A percentile compares a stretch with the other conserved stretches of the same genome.
These are phyloP conservation scores for Termitomyces heimii DNA, from an alignment of 768 basidiomycete genomes.

Conservation along the genomic window DNA sequence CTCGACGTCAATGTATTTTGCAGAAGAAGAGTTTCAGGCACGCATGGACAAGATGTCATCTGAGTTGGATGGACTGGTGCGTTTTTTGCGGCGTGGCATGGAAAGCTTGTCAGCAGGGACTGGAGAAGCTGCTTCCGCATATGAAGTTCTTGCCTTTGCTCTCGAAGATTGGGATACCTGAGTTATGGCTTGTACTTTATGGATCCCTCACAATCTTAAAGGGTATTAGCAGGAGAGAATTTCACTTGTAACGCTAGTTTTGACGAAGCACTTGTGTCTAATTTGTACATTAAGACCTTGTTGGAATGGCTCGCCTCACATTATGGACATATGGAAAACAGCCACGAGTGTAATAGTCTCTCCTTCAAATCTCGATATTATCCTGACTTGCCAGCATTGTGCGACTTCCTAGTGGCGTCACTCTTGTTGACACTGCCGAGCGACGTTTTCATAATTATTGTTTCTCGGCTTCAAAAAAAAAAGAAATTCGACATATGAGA, in stretches of 20 bases:
- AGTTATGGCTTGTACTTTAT: neutral
- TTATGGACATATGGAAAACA: too few relatives aligned
- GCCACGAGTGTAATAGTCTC: neutral
- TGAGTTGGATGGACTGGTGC: conserved; percentile 67
- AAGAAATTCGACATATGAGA: too few relatives aligned
- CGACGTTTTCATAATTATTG: conserved; percentile 56
- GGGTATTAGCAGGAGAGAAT: neutral
- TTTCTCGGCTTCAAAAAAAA: too few relatives aligned
- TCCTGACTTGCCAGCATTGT: neutral
- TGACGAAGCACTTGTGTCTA: neutral
- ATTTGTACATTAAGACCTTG: neutral
- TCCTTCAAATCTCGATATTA: neutral
- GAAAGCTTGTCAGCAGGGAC: conserved; percentile 62
- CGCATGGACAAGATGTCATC: conserved; percentile 57
- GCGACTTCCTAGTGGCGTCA: conserved; percentile 1
- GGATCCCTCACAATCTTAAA: neutral
- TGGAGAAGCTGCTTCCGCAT: conserved; percentile 56
- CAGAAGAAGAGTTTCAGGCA: conserved; percentile 41
- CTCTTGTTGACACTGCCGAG: conserved; percentile 61
- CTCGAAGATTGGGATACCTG: conserved; percentile 74
- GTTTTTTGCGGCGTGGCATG: conserved; percentile 62
- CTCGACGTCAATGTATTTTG: conserved; percentile 24
- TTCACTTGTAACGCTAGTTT: neutral
- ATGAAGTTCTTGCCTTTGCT: conserved; percentile 68
- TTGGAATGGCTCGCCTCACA: neutral